Evolutionary conservation across 768 basidiomycete genomes (phyloP).

Genomic region (Lentinula sp.): DNA sequence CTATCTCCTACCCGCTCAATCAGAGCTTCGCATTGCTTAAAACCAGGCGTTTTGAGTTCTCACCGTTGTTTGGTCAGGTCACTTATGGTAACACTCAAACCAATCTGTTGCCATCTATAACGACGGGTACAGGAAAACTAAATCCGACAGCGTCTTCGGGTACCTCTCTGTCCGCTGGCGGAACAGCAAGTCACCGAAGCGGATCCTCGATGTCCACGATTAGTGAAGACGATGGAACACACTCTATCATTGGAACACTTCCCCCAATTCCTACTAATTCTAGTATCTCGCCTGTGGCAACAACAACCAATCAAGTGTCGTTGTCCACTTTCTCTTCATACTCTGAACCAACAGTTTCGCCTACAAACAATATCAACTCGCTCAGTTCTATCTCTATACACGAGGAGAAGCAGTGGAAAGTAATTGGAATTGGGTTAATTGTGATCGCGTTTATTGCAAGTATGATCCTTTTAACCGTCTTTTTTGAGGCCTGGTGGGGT

Average conservation of each 20-base stretch:
- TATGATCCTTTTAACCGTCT: conserved; percentile 50
- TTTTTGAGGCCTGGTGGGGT: conserved; percentile 68
- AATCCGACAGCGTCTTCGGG: neutral
- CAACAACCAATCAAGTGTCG: neutral
- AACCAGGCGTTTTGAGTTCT: neutral
- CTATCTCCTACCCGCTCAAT: neutral
- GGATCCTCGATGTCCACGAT: neutral
- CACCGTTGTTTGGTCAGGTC: neutral
- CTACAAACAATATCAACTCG: conserved; percentile 11
- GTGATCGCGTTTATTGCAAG: conserved; percentile 53
- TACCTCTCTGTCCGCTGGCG: neutral
- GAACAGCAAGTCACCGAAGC: neutral
- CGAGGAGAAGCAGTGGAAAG: conserved; percentile 57
- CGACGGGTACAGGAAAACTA: neutral
- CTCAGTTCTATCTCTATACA: conserved; percentile 26
- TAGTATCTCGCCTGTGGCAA: neutral
- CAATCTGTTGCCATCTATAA: neutral
- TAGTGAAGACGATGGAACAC: neutral
- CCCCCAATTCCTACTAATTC: conserved; percentile 1
- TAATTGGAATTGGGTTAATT: conserved; percentile 62
- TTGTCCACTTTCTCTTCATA: neutral
- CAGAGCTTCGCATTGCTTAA: neutral
- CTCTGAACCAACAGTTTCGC: neutral
- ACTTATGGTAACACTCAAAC: neutral
- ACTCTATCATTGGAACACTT: conserved; percentile 1